Percentiles rank a stretch among this genome's conserved stretches.
Evolutionary conservation across 208 protist genomes (phyloP).

Genomic region (Crithidia expoeki): DNA sequence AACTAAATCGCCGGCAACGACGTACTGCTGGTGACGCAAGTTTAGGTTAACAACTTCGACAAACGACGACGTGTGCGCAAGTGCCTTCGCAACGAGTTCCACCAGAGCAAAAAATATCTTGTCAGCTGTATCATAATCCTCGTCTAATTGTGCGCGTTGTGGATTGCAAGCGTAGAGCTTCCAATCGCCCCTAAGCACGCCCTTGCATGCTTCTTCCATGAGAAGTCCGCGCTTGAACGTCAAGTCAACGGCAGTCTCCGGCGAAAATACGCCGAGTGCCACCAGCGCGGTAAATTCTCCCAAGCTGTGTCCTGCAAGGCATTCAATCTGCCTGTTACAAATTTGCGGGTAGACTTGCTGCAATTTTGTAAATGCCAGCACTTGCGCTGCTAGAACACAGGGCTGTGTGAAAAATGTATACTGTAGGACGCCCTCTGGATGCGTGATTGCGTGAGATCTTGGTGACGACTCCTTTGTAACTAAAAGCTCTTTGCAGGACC

Average conservation of each 20-base stretch:
- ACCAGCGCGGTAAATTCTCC: slow-evolving; percentile 84
- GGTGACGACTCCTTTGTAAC: slow-evolving; percentile 58
- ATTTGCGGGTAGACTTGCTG: slow-evolving; percentile 14
- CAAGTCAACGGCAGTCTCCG: slow-evolving; percentile 73
- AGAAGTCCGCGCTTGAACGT: slow-evolving; percentile 79
- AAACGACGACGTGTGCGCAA: slow-evolving; percentile 81
- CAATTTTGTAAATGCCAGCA: slow-evolving; percentile 52
- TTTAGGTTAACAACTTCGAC: slow-evolving; percentile 87
- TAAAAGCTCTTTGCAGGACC: slow-evolving; percentile 41
- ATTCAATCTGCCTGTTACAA: slow-evolving; percentile 23
- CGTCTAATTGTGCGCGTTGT: slow-evolving; percentile 55
- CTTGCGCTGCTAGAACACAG: slow-evolving; percentile 75
- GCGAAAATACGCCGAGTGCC: slow-evolving; percentile 73
- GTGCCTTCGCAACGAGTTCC: slow-evolving; percentile 64
- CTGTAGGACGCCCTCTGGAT: slow-evolving; percentile 73
- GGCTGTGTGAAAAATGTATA: slow-evolving; percentile 85
- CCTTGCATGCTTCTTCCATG: slow-evolving; percentile 77
- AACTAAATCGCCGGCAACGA: slow-evolving; percentile 80
- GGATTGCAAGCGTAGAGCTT: slow-evolving; percentile 88
- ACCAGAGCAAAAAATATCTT: slow-evolving; percentile 78
- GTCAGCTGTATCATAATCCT: slow-evolving; percentile 53
- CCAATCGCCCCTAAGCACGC: slow-evolving; percentile 39
- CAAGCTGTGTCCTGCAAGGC: slow-evolving; percentile 84
- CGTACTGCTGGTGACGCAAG: slow-evolving; percentile 77
- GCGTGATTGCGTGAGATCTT: slow-evolving; percentile 39